A percentile compares a stretch with the other conserved stretches of the same genome.
phyloP scores from a whole-genome alignment of 169 alveolate species.

The Plasmodium coatneyi region DNA sequence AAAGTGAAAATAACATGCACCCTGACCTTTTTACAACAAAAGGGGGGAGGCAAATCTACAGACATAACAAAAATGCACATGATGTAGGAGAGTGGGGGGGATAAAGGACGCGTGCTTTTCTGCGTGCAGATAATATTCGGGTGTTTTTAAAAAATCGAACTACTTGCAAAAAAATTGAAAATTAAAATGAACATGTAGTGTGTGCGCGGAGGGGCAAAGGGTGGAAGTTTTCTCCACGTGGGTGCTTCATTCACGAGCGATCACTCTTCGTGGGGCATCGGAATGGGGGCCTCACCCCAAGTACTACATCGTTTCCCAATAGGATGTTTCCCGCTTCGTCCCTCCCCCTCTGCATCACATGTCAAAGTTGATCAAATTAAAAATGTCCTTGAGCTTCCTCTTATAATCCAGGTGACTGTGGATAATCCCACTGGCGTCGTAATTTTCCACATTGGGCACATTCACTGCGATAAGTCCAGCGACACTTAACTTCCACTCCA shows the following conservation, averaged over 20 bases:
- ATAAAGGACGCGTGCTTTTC: background rate
- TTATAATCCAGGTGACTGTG: slow-evolving; percentile 82
- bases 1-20: background rate
- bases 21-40: background rate
- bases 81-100: background rate
- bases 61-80: background rate
- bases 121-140: background rate
- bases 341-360: background rate
- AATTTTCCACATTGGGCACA: slow-evolving; percentile 85
- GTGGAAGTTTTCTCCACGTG: background rate
- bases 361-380: slow-evolving; percentile 74
- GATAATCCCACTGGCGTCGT: slow-evolving; percentile 87
- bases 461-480: slow-evolving; percentile 88
- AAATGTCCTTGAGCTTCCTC: slow-evolving; percentile 78
- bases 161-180: background rate
- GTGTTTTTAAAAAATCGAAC: background rate
- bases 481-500: slow-evolving; percentile 90
- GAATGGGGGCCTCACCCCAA: background rate
- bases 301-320: background rate
- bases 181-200: background rate
- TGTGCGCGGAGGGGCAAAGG: background rate
- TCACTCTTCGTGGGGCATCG: background rate
- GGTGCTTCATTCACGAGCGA: background rate
- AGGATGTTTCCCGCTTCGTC: background rate
- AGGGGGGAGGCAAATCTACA: background rate